A percentile compares a stretch with the other conserved stretches of the same genome.
Conservation (phyloP, 2,329 filamentous ascomycete species). For the Calonectria ilicicola region DNA sequence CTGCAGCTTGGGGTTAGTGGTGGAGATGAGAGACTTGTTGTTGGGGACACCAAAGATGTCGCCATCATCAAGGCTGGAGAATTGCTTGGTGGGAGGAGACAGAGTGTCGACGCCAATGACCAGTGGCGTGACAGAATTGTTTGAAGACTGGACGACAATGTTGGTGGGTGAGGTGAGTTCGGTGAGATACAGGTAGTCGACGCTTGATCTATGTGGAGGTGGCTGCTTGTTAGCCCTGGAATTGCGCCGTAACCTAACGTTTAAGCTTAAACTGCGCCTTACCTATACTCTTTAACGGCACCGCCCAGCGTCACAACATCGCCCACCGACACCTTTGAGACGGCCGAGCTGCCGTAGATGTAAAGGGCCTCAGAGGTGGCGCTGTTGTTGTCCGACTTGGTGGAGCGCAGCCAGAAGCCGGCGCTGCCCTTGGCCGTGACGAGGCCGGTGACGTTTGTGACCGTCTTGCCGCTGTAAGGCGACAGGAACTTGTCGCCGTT, state of each 20-base stretch:
- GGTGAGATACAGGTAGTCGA: conserved; percentile 72
- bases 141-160: conserved; percentile 64
- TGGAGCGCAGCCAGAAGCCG: conserved; percentile 75
- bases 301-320: conserved; percentile 73
- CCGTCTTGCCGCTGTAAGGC: conserved; percentile 65
- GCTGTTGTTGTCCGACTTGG: conserved; percentile 64
- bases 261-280: conserved; percentile 5
- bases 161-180: conserved; percentile 70
- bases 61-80: conserved; percentile 72
- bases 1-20: conserved; percentile 69
- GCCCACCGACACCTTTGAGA: conserved; percentile 67
- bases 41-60: conserved; percentile 76
- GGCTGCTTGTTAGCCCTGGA: conserved; percentile 3
- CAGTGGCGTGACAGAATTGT: conserved; percentile 66
- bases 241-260: neutral
- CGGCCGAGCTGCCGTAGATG: conserved; percentile 67
- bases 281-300: conserved; percentile 68
- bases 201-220: conserved; percentile 56
- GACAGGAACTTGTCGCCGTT: conserved; percentile 76
- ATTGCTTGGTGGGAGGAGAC: conserved; percentile 71
- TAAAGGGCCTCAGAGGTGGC: conserved; percentile 75
- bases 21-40: conserved; percentile 68
- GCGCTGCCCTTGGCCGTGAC: conserved; percentile 72
- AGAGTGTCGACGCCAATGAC: conserved; percentile 70
- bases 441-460: conserved; percentile 71